Conservation (phyloP, 2,329 filamentous ascomycete genomes). For the Penicillium sp. region DNA sequence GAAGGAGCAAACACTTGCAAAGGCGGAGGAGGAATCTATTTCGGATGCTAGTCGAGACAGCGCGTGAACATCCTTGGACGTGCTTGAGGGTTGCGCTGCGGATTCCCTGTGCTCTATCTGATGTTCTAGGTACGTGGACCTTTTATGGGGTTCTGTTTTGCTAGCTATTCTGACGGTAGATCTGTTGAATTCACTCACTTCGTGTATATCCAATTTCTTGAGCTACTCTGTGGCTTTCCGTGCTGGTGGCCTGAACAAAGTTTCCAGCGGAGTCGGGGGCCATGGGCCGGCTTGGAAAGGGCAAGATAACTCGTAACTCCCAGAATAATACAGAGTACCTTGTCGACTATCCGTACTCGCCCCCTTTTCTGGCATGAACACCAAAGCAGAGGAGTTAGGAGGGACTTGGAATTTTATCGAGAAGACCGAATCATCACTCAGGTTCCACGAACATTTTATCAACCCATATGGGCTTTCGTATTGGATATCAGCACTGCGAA, state of each 20-base stretch:
- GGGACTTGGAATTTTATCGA: background rate
- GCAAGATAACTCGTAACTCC: background rate
- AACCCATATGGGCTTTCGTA: background rate
- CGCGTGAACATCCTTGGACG: background rate
- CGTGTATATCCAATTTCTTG: background rate
- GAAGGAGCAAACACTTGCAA: conserved; percentile 43
- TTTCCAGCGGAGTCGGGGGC: background rate
- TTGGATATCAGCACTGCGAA: background rate
- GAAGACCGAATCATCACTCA: background rate
- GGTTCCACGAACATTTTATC: background rate
- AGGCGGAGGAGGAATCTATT: conserved; percentile 1
- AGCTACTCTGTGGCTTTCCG: background rate
- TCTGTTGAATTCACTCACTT: background rate
- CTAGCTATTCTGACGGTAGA: background rate
- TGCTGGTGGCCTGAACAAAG: background rate
- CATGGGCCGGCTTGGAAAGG: background rate
- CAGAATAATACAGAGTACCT: background rate
- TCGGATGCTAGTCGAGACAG: background rate
- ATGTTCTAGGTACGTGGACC: too few relatives aligned
- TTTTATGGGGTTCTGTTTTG: background rate
- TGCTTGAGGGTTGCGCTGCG: background rate
- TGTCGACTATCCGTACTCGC: too few relatives aligned
- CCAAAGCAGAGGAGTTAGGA: background rate
- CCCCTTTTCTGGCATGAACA: background rate
- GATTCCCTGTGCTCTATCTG: too few relatives aligned